These are phyloP conservation scores for Phragmites australis DNA, from an alignment of 176 grass and related monocot species.

Conservation along the genomic window DNA sequence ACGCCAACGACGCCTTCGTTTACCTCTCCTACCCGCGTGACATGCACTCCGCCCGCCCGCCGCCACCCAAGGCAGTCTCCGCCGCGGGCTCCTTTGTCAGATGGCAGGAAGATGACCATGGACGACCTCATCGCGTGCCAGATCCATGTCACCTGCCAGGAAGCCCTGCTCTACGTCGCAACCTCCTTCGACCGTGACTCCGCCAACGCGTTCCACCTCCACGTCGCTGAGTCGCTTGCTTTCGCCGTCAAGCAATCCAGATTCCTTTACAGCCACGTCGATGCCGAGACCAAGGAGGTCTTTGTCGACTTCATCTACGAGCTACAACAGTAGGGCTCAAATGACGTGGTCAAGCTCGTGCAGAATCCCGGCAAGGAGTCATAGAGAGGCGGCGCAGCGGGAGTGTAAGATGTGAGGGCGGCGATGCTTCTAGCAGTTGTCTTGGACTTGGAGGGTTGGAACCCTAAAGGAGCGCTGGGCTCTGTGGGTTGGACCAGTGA, in stretches of 20 bases:
- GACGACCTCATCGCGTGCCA: slow-evolving; percentile 93
- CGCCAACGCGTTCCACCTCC: slow-evolving; percentile 82
- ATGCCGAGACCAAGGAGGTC: slow-evolving; percentile 44
- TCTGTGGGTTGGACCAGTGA: no score
- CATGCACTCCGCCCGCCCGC: slow-evolving; percentile 31
- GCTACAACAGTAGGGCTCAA: slow-evolving; percentile 63
- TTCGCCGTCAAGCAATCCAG: slow-evolving; percentile 85
- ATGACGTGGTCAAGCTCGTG: slow-evolving; percentile 58
- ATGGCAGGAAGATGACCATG: slow-evolving; percentile 88
- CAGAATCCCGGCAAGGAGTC: slow-evolving; percentile 67
- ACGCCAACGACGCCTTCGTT: slow-evolving; percentile 66
- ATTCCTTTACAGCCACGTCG: slow-evolving; percentile 73
- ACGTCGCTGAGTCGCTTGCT: slow-evolving; percentile 65
- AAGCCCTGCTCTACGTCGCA: slow-evolving; percentile 57
- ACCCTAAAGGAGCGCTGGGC: no score
- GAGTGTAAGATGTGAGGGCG: no score
- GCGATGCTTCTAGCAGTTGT: no score
- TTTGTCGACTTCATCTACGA: slow-evolving; percentile 90
- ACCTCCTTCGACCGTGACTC: slow-evolving; percentile 75
- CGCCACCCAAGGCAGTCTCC: slow-evolving; percentile 43
- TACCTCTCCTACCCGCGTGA: slow-evolving; percentile 54
- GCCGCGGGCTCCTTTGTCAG: slow-evolving; percentile 74
- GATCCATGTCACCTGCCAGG: slow-evolving; percentile 88
- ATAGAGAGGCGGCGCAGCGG: no score
- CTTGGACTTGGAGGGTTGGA: no score